A percentile compares a stretch with the other conserved stretches of the same genome.
These are phyloP conservation scores for Tirmania nivea DNA, from an alignment of 495 filamentous ascomycete genomes.

Conservation along the genomic window DNA sequence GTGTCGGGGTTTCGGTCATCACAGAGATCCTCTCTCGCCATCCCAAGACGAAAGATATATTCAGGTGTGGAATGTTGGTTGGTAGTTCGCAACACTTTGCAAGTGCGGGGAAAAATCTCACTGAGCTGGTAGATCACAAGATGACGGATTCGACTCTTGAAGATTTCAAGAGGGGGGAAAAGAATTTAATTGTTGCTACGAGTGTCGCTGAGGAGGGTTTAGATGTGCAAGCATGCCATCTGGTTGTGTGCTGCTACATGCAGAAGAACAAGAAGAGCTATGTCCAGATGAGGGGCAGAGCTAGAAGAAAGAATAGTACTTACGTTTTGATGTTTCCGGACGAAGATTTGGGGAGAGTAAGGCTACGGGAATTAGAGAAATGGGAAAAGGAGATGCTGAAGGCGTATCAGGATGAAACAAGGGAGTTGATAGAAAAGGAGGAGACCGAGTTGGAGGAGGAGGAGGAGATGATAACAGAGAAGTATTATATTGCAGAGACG, in stretches of 20 bases:
- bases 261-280: constrained; percentile 65
- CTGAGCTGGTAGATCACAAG: constrained; percentile 35
- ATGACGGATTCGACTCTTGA: constrained; percentile 39
- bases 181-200: constrained; percentile 65
- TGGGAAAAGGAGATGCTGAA: constrained; percentile 55
- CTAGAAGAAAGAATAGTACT: constrained; percentile 46
- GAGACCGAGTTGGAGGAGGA: constrained; percentile 32
- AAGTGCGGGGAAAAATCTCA: constrained; percentile 29
- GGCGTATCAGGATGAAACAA: constrained; percentile 48
- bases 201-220: constrained; percentile 83
- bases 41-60: constrained; percentile 32
- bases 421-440: constrained; percentile 27
- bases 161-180: constrained; percentile 42
- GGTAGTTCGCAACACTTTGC: constrained; percentile 38
- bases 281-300: constrained; percentile 70
- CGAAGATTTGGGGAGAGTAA: constrained; percentile 18
- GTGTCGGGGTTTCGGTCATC: constrained; percentile 47
- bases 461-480: constrained; percentile 17
- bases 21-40: constrained; percentile 41
- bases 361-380: constrained; percentile 31
- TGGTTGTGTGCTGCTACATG: constrained; percentile 67
- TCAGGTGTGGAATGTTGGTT: constrained; percentile 43
- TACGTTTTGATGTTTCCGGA: constrained; percentile 42
- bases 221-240: constrained; percentile 64
- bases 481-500: too few relatives aligned